A percentile compares a stretch with the other conserved stretches of the same genome.
These are phyloP conservation scores for Turritis glabra DNA, from an alignment of 345 rosid species.

Conservation along the genomic window DNA sequence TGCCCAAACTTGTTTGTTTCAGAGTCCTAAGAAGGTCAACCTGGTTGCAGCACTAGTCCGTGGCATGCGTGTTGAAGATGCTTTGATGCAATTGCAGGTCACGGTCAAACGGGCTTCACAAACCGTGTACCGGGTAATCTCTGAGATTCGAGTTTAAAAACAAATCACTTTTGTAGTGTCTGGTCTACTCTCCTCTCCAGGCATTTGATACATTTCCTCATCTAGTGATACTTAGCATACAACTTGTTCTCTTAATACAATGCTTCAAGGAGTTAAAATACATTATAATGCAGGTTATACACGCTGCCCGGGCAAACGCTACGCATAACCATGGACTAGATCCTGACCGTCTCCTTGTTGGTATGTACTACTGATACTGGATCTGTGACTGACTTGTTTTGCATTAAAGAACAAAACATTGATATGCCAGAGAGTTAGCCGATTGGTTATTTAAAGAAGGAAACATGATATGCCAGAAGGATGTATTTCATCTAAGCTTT, in stretches of 20 bases:
- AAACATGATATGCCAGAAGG: neutral
- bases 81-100: slow-evolving; percentile 88
- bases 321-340: slow-evolving; percentile 89
- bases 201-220: neutral
- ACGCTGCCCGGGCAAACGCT: slow-evolving; percentile 93
- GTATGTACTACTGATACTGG: slow-evolving; percentile 45
- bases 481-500: slow-evolving; percentile 5
- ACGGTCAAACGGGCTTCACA: slow-evolving; percentile 79
- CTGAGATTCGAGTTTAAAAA: neutral
- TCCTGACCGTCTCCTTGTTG: slow-evolving; percentile 80
- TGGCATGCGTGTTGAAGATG: slow-evolving; percentile 98
- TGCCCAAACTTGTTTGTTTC: slow-evolving; percentile 35
- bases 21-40: slow-evolving; percentile 98
- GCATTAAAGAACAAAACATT: neutral
- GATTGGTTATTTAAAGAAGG: neutral
- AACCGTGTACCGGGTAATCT: slow-evolving; percentile 78
- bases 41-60: slow-evolving; percentile 91
- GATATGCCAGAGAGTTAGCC: neutral
- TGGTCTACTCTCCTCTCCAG: neutral
- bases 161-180: neutral
- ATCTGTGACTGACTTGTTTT: neutral
- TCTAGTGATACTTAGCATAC: neutral
- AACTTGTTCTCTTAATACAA: neutral
- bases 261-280: neutral
- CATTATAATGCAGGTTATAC: slow-evolving; percentile 61